phyloP scores from a whole-genome alignment of 257 asterid species.

The Solanum pinnatisectum region DNA sequence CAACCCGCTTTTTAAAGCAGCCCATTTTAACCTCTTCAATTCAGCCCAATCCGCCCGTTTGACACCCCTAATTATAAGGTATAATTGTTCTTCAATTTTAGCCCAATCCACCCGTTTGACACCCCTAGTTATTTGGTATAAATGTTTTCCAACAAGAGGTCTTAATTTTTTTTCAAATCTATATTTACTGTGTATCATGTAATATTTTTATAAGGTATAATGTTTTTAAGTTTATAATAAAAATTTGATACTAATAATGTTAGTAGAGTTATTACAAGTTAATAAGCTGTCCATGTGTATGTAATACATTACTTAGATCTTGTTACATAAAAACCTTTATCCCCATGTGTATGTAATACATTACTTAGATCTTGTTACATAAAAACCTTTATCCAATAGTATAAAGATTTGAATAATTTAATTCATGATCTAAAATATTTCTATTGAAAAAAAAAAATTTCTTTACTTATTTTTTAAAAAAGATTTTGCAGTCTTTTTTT shows the following conservation, averaged over 20 bases:
- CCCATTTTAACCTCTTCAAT: too few relatives aligned
- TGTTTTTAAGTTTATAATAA: too few relatives aligned
- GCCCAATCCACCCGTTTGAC: too few relatives aligned
- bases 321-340: background rate
- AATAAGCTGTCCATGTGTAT: background rate
- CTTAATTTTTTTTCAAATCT: too few relatives aligned
- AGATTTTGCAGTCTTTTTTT: background rate
- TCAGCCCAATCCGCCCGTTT: too few relatives aligned
- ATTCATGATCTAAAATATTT: background rate
- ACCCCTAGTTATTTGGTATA: too few relatives aligned
- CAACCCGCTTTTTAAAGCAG: too few relatives aligned
- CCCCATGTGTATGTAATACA: background rate
- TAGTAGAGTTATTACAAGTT: background rate
- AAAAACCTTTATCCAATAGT: background rate
- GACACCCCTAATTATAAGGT: too few relatives aligned
- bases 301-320: background rate
- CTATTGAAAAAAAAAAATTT: too few relatives aligned
- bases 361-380: background rate
- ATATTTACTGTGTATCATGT: background rate
- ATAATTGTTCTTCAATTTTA: too few relatives aligned
- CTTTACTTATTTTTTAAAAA: background rate
- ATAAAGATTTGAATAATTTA: background rate
- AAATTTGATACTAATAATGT: background rate
- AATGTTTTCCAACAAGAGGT: too few relatives aligned
- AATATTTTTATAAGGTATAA: too few relatives aligned